Evolutionary conservation across 148 eudicot species (phyloP).

Genomic region (Polygonum aviculare): DNA sequence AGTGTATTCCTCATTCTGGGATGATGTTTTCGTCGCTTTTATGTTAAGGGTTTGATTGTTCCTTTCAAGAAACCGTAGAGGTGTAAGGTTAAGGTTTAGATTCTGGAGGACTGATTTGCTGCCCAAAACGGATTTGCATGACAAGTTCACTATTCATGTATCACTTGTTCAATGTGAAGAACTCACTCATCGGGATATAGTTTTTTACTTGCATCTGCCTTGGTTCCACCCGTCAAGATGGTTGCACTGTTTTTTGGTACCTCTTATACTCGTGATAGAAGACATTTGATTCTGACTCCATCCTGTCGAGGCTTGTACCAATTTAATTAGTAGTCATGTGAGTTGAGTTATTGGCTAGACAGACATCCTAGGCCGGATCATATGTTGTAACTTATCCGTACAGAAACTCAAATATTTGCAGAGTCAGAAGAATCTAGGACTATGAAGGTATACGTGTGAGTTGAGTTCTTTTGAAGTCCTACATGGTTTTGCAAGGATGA

Average conservation of each 20-base stretch:
- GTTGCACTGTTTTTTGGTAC: neutral
- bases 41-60: too few relatives aligned
- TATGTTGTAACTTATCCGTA: neutral
- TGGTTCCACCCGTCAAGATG: neutral
- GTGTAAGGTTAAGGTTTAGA: slow-evolving; percentile 47
- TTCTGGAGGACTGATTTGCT: slow-evolving; percentile 72
- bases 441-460: neutral
- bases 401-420: neutral
- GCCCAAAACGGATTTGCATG: slow-evolving; percentile 65
- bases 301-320: neutral
- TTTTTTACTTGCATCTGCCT: neutral
- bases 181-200: neutral
- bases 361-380: neutral
- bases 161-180: neutral
- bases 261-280: neutral
- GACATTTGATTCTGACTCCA: neutral
- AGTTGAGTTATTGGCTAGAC: neutral
- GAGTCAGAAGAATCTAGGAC: neutral
- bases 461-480: neutral
- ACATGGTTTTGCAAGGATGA: neutral
- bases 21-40: too few relatives aligned
- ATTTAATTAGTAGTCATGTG: neutral
- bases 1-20: too few relatives aligned
- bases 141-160: slow-evolving; percentile 28
- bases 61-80: too few relatives aligned